phyloP scores from a whole-genome alignment of 306 rosid species.

The Cyclanthera cordifolia region DNA sequence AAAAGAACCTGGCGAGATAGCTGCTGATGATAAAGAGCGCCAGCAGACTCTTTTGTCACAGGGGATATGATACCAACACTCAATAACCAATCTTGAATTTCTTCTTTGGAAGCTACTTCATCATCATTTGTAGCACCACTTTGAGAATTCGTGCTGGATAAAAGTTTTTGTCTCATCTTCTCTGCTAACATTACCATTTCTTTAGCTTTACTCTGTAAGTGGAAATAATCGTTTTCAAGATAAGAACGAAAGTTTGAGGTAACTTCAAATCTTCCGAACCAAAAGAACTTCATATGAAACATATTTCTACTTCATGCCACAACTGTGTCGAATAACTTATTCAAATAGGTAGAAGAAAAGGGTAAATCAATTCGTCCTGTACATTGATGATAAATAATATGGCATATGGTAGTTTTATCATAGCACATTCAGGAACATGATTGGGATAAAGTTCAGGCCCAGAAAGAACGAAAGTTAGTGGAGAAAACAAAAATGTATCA shows the following conservation, averaged over 20 bases:
- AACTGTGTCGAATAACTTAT: not conserved
- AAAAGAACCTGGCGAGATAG: constrained; percentile 75
- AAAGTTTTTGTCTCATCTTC: constrained; percentile 83
- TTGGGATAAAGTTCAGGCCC: too few species aligned
- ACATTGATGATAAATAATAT: not conserved
- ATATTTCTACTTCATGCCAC: not conserved
- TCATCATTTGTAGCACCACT: constrained; percentile 43
- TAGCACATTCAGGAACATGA: too few species aligned
- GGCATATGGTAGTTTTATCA: too few species aligned
- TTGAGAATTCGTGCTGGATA: constrained; percentile 64
- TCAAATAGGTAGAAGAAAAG: not conserved
- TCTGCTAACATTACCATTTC: constrained; percentile 99
- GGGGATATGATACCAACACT: constrained; percentile 94
- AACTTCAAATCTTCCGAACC: not conserved
- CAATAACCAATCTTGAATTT: constrained; percentile 87
- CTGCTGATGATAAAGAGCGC: constrained; percentile 90
- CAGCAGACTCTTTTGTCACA: constrained; percentile 95
- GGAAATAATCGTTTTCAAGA: constrained; percentile 9
- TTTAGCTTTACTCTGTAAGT: constrained; percentile 85
- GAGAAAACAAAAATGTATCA: too few species aligned
- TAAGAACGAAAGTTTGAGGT: not conserved
- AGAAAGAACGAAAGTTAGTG: too few species aligned
- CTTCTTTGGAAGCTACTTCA: constrained; percentile 89
- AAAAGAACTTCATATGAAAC: not conserved
- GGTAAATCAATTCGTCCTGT: not conserved